Evolutionary conservation across 768 basidiomycete genomes (phyloP).

Genomic region (Kwoniella bestiolae): DNA sequence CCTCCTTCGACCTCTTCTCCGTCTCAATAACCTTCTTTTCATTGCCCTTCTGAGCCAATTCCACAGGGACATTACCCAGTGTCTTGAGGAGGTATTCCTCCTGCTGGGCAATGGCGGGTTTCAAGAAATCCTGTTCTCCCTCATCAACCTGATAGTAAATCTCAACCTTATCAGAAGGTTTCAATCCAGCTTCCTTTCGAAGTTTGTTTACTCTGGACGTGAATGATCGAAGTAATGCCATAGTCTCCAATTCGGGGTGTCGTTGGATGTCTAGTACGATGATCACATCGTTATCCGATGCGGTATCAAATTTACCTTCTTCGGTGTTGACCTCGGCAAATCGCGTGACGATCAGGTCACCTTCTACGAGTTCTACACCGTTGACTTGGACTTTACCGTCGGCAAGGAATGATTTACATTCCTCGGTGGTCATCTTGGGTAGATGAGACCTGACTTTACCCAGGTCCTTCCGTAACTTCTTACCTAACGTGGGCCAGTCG

Average conservation of each 20-base stretch:
- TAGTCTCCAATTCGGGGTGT: slow-evolving; percentile 80
- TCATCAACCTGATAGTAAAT: slow-evolving; percentile 82
- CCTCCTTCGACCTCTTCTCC: slow-evolving; percentile 65
- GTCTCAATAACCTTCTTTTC: slow-evolving; percentile 68
- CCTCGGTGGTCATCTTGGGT: slow-evolving; percentile 77
- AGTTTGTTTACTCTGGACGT: slow-evolving; percentile 92
- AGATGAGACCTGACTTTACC: slow-evolving; percentile 85
- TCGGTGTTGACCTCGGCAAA: slow-evolving; percentile 76
- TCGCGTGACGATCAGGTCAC: slow-evolving; percentile 89
- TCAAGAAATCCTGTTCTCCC: slow-evolving; percentile 65
- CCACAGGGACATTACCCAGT: slow-evolving; percentile 71
- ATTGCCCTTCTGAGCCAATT: slow-evolving; percentile 64
- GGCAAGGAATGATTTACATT: slow-evolving; percentile 73
- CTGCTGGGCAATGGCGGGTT: slow-evolving; percentile 69
- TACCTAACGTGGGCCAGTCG: slow-evolving; percentile 92
- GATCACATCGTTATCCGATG: slow-evolving; percentile 91
- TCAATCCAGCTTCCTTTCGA: slow-evolving; percentile 91
- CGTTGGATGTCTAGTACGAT: slow-evolving; percentile 86
- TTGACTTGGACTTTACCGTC: slow-evolving; percentile 81
- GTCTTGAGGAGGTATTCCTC: slow-evolving; percentile 73
- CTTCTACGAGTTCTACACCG: slow-evolving; percentile 83
- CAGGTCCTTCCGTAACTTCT: slow-evolving; percentile 90
- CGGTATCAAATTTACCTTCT: slow-evolving; percentile 64
- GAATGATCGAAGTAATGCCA: slow-evolving; percentile 87
- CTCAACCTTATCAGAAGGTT: slow-evolving; percentile 90